Conservation (phyloP, 305 asterid genomes). For the Rubia tinctorum region DNA sequence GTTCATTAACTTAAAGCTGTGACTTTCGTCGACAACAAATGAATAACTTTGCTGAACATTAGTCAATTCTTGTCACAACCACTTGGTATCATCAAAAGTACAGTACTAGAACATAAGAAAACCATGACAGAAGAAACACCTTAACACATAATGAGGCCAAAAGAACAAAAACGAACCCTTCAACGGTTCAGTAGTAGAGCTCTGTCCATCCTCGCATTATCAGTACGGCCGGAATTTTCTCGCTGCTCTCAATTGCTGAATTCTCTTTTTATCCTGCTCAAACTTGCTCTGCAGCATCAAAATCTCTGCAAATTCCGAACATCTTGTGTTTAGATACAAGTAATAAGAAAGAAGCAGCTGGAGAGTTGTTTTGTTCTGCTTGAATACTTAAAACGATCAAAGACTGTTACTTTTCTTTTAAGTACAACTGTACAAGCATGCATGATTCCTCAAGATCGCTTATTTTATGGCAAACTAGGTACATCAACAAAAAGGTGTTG, state of each 20-base stretch:
- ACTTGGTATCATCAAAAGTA: not conserved
- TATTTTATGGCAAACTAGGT: not conserved
- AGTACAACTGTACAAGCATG: not conserved
- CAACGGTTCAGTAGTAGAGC: not conserved
- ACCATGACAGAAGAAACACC: not conserved
- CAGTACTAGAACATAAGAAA: not conserved
- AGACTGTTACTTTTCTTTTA: not conserved
- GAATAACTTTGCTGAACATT: too few species aligned
- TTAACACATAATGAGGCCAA: not conserved
- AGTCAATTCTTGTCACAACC: too few species aligned
- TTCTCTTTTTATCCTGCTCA: constrained; percentile 89
- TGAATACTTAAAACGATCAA: not conserved
- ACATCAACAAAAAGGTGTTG: not conserved
- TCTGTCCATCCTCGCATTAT: constrained; percentile 7
- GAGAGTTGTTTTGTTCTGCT: not conserved
- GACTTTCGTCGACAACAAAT: too few species aligned
- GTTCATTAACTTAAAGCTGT: too few species aligned
- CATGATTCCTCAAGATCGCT: not conserved
- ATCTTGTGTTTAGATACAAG: not conserved
- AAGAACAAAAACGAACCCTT: not conserved
- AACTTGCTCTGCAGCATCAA: constrained; percentile 89
- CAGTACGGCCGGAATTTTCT: constrained; percentile 83
- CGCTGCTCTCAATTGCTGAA: constrained; percentile 82
- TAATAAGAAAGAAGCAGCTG: constrained; percentile 2
- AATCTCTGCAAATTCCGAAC: constrained; percentile 50